Conservation (phyloP, 371 early-diverging fungal genomes). For the Syncephalastrum contaminatum region DNA sequence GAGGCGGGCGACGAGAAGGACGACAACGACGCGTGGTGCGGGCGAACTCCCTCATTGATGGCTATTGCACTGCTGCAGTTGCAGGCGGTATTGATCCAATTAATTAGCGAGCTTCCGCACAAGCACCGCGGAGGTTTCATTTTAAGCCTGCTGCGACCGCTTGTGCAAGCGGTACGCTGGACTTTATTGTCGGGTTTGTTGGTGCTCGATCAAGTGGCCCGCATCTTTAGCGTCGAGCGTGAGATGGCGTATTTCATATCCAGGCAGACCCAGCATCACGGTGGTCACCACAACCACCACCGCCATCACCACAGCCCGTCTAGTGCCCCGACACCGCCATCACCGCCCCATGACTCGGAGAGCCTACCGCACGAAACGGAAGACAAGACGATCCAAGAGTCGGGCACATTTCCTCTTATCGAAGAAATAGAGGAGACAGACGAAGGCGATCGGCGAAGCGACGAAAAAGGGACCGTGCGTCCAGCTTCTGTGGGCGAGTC, state of each 20-base stretch:
- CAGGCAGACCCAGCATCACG: neutral
- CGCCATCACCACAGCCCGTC: slow-evolving; percentile 1
- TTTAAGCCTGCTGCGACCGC: slow-evolving; percentile 2
- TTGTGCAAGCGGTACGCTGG: slow-evolving; percentile 28
- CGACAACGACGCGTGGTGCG: no score
- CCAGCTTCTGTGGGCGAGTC: neutral
- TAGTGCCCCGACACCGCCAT: neutral
- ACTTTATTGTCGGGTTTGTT: slow-evolving; percentile 17
- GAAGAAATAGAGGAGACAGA: no score
- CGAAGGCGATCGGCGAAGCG: no score
- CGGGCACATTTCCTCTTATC: no score
- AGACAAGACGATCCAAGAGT: no score
- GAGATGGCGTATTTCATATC: slow-evolving; percentile 23
- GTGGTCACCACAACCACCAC: slow-evolving; percentile 1
- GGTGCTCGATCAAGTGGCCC: slow-evolving; percentile 33
- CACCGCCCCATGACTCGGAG: slow-evolving; percentile 2
- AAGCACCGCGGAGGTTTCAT: slow-evolving; percentile 5
- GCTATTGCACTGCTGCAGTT: slow-evolving; percentile 35
- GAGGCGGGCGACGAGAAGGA: no score
- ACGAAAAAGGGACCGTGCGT: neutral
- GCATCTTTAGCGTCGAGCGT: slow-evolving; percentile 24
- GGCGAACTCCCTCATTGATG: slow-evolving; percentile 28
- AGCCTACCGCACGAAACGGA: no score
- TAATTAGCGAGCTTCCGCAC: slow-evolving; percentile 19
- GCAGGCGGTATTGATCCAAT: slow-evolving; percentile 32